phyloP scores from a whole-genome alignment of 2,329 filamentous ascomycete species.

The Juglanconis juglandina region DNA sequence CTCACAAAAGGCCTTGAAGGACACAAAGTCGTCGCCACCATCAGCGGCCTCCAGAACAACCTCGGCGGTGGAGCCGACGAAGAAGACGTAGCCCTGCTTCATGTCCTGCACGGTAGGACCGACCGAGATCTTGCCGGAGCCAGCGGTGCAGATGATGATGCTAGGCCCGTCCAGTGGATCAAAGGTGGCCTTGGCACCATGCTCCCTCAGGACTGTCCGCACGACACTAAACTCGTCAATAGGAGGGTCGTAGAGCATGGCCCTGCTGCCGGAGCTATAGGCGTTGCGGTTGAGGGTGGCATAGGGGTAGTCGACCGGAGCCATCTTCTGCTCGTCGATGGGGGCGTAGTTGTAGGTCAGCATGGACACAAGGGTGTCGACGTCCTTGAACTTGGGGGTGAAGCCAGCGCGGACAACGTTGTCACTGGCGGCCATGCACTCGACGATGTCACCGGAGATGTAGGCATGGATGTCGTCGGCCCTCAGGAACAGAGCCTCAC shows the following conservation, averaged over 20 bases:
- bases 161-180: conserved; percentile 84
- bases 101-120: conserved; percentile 76
- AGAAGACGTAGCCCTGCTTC: conserved; percentile 71
- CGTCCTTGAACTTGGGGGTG: conserved; percentile 98
- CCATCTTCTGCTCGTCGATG: conserved; percentile 92
- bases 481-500: conserved; percentile 92
- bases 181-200: conserved; percentile 80
- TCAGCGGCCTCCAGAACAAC: conserved; percentile 67
- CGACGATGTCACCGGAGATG: conserved; percentile 87
- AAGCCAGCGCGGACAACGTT: conserved; percentile 97
- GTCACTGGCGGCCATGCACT: conserved; percentile 99
- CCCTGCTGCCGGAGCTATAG: conserved; percentile 72
- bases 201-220: conserved; percentile 68
- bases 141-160: conserved; percentile 85
- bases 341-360: conserved; percentile 94
- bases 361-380: conserved; percentile 82
- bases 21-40: conserved; percentile 68
- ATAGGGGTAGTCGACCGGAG: conserved; percentile 80
- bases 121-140: conserved; percentile 78
- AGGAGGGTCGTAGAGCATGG: conserved; percentile 83
- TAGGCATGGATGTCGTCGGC: conserved; percentile 98
- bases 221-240: conserved; percentile 96
- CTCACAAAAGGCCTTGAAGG: conserved; percentile 94
- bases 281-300: conserved; percentile 75
- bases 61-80: conserved; percentile 85